Percentiles rank a stretch among this genome's conserved stretches.
Evolutionary conservation across 2,329 filamentous ascomycete genomes (phyloP).

Genomic region (Paraconiothyrium sp.): DNA sequence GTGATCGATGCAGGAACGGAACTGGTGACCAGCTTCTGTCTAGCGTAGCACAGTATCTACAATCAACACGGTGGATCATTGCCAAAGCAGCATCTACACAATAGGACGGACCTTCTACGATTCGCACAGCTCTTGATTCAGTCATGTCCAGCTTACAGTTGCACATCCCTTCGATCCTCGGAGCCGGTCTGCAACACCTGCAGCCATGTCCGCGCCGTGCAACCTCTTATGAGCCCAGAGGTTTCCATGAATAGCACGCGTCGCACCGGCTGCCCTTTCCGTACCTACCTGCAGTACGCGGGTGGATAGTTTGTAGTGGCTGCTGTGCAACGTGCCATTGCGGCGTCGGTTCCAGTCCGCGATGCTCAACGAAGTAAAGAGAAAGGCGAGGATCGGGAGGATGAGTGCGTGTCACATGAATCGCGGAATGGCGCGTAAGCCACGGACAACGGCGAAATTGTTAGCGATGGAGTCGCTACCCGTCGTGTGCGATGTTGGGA

Average conservation of each 20-base stretch:
- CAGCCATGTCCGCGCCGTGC: background rate
- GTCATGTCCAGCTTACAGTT: background rate
- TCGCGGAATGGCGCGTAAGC: background rate
- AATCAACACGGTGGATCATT: background rate
- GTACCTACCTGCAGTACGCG: background rate
- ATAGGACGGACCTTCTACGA: background rate
- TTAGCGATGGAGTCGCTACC: background rate
- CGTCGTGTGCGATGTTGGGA: conserved; percentile 2
- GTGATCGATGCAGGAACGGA: background rate
- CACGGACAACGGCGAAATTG: conserved; percentile 1
- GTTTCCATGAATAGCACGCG: background rate
- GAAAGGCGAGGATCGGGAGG: conserved; percentile 1
- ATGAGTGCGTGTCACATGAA: background rate
- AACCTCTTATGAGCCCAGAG: background rate
- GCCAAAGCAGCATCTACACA: no score
- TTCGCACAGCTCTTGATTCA: background rate
- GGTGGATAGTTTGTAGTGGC: background rate
- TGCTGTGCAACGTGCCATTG: conserved; percentile 4
- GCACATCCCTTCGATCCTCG: background rate
- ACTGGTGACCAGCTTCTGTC: background rate
- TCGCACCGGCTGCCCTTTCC: conserved; percentile 3
- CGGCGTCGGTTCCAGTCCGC: background rate
- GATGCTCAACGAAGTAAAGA: background rate
- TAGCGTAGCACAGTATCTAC: background rate
- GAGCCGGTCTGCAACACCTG: background rate